Evolutionary conservation across 495 filamentous ascomycete genomes (phyloP), one percentile per base, ranked within the genome.

Genomic region (Penicillium coffeae): DNA sequence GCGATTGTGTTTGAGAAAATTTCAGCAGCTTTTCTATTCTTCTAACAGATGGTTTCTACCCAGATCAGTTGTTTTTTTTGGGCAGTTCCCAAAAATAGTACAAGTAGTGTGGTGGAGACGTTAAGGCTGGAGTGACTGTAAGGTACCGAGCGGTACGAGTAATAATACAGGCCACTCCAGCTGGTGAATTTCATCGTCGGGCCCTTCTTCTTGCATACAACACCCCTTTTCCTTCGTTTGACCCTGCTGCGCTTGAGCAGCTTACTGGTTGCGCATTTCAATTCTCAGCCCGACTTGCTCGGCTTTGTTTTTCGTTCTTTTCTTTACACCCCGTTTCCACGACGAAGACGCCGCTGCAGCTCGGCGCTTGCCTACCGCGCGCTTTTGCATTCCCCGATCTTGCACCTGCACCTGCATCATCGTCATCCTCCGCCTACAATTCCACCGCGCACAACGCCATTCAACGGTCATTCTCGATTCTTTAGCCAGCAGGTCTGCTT

Each of bases 151-250:
- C 10, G 25, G 25, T 30, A 33, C 21, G 35, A 33, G 44, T 47
- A 47, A 61, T 52, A 59, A 62, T 59, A 64, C 60, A 50, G 56
- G 58, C 60, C 60, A 60, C 59, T 51, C 59, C 25, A 30, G 10
- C 25, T 30, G 25, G 5, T 56, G 56, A 52, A 51, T 30, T 30
- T 30, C 25, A 30, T 30, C 25, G 10, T 30, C 25, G 4, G 25
- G 25, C 25, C 25, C 25, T 30, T 30, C 25, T 10, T 30, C 25
- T 30, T 30, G 25, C 13, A 38, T 22, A n/a, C 9, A 1, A 4
- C 25, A 44, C 40, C 45, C 50, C 46, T 45, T 49, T 48, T 43
- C 21, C 41, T 50, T 38, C 19, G 30, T 38, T 55, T 47, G 21
- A 41, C 54, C 33, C 50, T 46, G 33, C 21, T 37, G 43, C 21